Evolutionary conservation across 2,329 filamentous ascomycete species (phyloP).

Genomic region (Xylariales sp.): DNA sequence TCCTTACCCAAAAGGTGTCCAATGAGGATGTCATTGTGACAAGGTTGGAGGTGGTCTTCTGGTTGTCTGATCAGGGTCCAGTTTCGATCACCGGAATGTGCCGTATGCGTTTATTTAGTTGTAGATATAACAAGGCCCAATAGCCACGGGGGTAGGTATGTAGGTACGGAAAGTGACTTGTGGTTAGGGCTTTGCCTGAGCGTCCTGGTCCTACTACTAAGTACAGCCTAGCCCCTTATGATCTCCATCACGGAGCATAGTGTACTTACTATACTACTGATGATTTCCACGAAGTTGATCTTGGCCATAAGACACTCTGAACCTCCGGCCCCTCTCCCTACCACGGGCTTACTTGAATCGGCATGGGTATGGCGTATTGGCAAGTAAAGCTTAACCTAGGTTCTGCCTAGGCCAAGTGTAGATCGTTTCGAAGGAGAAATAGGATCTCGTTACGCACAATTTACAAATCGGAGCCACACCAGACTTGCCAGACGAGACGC

Average conservation of each 20-base stretch:
- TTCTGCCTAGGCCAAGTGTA: background rate
- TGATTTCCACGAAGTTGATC: background rate
- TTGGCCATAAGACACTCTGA: background rate
- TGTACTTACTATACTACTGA: too few species aligned
- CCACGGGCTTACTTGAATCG: constrained; percentile 7
- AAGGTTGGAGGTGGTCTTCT: background rate
- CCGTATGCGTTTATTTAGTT: constrained; percentile 16
- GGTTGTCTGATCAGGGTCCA: constrained; percentile 5
- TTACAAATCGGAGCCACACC: constrained; percentile 29
- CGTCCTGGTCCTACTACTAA: background rate
- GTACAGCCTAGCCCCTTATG: background rate
- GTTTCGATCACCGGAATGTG: constrained; percentile 28
- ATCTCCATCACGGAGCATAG: background rate
- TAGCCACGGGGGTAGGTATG: background rate
- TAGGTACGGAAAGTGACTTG: background rate
- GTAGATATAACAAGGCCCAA: constrained; percentile 11
- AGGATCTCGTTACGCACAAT: constrained; percentile 25
- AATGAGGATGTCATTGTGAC: background rate
- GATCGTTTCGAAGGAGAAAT: constrained; percentile 14
- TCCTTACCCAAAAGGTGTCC: constrained; percentile 11
- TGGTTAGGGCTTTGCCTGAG: background rate
- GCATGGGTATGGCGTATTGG: constrained; percentile 31
- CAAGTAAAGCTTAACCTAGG: constrained; percentile 15
- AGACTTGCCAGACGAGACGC: background rate
- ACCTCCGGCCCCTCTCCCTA: constrained; percentile 4